Conservation (phyloP, 2,329 filamentous ascomycete genomes). For the Paraphoma sp. region DNA sequence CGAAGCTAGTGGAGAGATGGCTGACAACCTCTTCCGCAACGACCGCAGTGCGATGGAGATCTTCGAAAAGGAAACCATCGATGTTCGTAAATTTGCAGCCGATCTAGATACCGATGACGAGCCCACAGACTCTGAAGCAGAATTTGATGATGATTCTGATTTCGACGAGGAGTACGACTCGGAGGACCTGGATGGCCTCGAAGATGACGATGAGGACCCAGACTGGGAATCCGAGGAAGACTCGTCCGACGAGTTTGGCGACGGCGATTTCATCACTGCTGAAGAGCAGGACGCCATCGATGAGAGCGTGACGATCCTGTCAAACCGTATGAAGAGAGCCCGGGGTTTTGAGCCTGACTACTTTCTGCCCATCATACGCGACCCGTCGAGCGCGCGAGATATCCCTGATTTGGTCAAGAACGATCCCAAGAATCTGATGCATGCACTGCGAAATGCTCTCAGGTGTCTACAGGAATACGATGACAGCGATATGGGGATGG, state of each 20-base stretch:
- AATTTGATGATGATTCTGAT: slow-evolving; percentile 5
- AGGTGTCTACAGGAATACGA: slow-evolving; percentile 18
- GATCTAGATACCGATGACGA: slow-evolving; percentile 29
- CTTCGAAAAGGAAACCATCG: slow-evolving; percentile 22
- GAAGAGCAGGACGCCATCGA: slow-evolving; percentile 14
- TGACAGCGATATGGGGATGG: slow-evolving; percentile 9
- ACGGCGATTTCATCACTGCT: neutral
- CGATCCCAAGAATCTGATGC: slow-evolving; percentile 20
- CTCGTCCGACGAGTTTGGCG: neutral
- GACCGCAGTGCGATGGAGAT: slow-evolving; percentile 30
- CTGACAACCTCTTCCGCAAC: slow-evolving; percentile 24
- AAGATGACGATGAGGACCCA: slow-evolving; percentile 15
- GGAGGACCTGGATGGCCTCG: slow-evolving; percentile 7
- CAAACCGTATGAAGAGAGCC: slow-evolving; percentile 10
- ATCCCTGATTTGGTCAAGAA: slow-evolving; percentile 17
- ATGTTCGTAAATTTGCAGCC: slow-evolving; percentile 21
- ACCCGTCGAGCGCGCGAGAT: slow-evolving; percentile 6
- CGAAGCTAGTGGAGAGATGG: slow-evolving; percentile 28
- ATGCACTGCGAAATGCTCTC: slow-evolving; percentile 16
- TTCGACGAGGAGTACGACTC: neutral
- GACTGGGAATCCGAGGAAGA: slow-evolving; percentile 9
- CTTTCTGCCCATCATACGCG: slow-evolving; percentile 19
- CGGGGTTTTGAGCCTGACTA: slow-evolving; percentile 12
- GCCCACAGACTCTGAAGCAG: neutral
- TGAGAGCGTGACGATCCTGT: slow-evolving; percentile 10